Percentiles rank a stretch among this genome's conserved stretches.
Conservation (phyloP, 2,329 filamentous ascomycete genomes). For the Hymenoscyphus albidus region DNA sequence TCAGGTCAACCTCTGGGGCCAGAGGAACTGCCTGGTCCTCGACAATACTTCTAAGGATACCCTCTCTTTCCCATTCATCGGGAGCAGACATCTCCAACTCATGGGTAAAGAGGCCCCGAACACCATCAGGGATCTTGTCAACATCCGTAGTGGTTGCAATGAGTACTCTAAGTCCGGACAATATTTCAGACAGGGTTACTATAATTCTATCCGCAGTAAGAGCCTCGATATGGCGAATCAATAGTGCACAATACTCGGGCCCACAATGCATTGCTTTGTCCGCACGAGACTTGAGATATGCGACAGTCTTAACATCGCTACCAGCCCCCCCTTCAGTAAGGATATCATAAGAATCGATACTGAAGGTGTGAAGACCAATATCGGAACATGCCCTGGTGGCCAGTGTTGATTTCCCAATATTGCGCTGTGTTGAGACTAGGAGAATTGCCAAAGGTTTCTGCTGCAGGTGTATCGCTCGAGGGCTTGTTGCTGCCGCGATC, state of each 20-base stretch:
- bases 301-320: conserved; percentile 91
- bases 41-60: conserved; percentile 75
- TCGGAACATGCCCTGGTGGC: conserved; percentile 77
- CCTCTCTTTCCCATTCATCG: conserved; percentile 87
- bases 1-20: conserved; percentile 78
- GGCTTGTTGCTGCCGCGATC: conserved; percentile 82
- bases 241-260: conserved; percentile 72
- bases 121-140: conserved; percentile 86
- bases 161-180: conserved; percentile 75
- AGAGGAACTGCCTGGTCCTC: conserved; percentile 72
- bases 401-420: conserved; percentile 85
- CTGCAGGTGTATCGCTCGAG: conserved; percentile 77
- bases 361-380: conserved; percentile 84
- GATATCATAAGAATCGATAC: conserved; percentile 89
- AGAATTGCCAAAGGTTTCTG: conserved; percentile 87
- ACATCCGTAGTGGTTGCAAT: conserved; percentile 94
- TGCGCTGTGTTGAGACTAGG: conserved; percentile 84
- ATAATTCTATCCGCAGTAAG: conserved; percentile 89
- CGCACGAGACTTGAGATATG: conserved; percentile 79
- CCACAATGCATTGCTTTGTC: conserved; percentile 89
- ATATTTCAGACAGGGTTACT: conserved; percentile 75
- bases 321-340: conserved; percentile 85
- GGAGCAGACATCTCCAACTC: conserved; percentile 92
- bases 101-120: conserved; percentile 89
- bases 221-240: conserved; percentile 89